Evolutionary conservation across 1,284 basidiomycete genomes (phyloP), one percentile per base, ranked within the genome.

Genomic region (Boletus semigastroideus): DNA sequence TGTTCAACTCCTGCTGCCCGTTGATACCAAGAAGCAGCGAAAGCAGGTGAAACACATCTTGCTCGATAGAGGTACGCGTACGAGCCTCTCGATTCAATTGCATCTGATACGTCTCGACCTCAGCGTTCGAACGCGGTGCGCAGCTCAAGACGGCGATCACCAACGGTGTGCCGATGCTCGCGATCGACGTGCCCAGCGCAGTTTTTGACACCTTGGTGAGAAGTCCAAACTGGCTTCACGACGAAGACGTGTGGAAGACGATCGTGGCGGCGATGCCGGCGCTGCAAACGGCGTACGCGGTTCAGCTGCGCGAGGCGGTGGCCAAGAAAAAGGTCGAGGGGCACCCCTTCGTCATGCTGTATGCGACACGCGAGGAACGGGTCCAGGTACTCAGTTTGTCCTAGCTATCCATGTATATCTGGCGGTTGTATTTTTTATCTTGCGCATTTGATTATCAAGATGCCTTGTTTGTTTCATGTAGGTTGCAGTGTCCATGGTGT

Each of bases 211-310:
- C 73, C 2, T 76, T 92, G 73, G 75, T 77, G 22, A 75, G 73
- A 62, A 80, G 70, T 28, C 65, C 80, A 3, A 64, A 68, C 19
- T 92, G 89, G 89, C 68, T 90, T 25, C 78, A 77, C 3, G 86
- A 88, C 54, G 89, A 92, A 51, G 87, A 90, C 17, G 72, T 75
- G 0, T 90, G 89, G 86, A 84, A 83, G 66, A 56, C 72, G 5
- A 75, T 90, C 38, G 61, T 77, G 5, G 69, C 75, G 0, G 67
- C 69, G 14, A 84, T 89, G 62, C 79, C 83, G 0, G 72, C 77
- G 20, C 74, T 79, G 41, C 78, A 82, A 49, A 71, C 78, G 8
- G 75, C 76, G 3, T 87, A 89, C 62, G 82, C 83, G 1, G 66
- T 77, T 39, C 83, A 87, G 56, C 70, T 91, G 12, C 77, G 86